phyloP scores from a whole-genome alignment of 2,329 filamentous ascomycete species.

The Fusarium praegraminearum region DNA sequence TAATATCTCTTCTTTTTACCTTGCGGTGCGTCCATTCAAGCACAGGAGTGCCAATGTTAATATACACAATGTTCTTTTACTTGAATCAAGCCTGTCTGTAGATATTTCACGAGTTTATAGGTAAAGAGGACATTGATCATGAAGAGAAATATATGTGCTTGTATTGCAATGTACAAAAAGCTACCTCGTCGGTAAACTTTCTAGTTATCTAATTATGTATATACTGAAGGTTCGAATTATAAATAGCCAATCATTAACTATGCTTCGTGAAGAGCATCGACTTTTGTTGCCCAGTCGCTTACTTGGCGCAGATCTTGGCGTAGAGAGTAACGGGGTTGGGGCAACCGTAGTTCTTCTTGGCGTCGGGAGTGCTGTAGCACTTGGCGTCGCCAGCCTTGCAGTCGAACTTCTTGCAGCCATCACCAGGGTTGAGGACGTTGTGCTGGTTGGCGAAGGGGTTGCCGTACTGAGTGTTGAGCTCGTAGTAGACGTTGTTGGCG shows the following conservation, averaged over 20 bases:
- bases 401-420: constrained; percentile 55
- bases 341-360: constrained; percentile 57
- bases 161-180: constrained; percentile 1
- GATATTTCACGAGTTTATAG: background rate
- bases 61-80: background rate
- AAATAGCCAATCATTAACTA: accelerated
- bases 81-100: no score
- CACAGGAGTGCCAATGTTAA: background rate
- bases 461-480: constrained; percentile 54
- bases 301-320: constrained; percentile 48
- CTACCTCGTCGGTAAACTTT: background rate
- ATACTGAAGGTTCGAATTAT: background rate
- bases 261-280: background rate
- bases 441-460: constrained; percentile 56
- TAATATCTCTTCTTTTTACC: background rate
- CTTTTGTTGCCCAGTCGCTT: background rate
- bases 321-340: constrained; percentile 55
- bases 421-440: constrained; percentile 54
- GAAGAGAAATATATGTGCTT: constrained; percentile 7
- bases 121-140: accelerated
- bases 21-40: no score
- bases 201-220: constrained; percentile 10
- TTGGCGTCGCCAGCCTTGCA: constrained; percentile 53
- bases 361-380: constrained; percentile 57
- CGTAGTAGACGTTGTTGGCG: constrained; percentile 56